These are phyloP conservation scores for Pyrus hybrid DNA, from an alignment of 331 rosid genomes.

Conservation along the genomic window DNA sequence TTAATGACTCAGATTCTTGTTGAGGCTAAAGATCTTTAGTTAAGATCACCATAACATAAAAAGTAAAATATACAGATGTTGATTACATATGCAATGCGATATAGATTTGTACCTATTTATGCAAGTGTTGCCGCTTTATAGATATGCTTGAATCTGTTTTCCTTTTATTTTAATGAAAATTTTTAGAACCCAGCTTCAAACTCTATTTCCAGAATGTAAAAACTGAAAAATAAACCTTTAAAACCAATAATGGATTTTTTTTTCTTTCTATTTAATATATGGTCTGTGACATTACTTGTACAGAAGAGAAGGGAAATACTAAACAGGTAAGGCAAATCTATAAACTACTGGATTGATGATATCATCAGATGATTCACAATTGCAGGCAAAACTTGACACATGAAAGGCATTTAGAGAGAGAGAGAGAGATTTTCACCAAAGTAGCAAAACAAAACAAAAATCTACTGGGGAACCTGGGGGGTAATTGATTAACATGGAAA, in stretches of 20 bases:
- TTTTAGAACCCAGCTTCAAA: neutral
- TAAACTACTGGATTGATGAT: neutral
- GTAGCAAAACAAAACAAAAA: slow-evolving; percentile 1
- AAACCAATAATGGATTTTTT: neutral
- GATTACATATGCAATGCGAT: neutral
- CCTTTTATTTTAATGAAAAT: neutral
- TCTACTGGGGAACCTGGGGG: neutral
- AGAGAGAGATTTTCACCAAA: neutral
- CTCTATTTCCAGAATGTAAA: neutral
- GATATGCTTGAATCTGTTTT: neutral
- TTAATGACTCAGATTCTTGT: neutral
- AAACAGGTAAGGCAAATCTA: neutral
- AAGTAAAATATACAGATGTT: neutral
- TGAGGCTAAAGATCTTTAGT: neutral
- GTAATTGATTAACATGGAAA: neutral
- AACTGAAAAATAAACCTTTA: neutral
- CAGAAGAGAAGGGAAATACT: neutral
- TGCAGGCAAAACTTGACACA: neutral
- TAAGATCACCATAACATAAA: neutral
- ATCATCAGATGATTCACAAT: neutral
- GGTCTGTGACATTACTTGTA: neutral
- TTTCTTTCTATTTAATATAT: neutral
- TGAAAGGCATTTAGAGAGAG: neutral
- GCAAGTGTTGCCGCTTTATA: neutral
- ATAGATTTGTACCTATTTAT: neutral